phyloP scores from a whole-genome alignment of 2,329 filamentous ascomycete genomes.

The Scytalidium sp. region DNA sequence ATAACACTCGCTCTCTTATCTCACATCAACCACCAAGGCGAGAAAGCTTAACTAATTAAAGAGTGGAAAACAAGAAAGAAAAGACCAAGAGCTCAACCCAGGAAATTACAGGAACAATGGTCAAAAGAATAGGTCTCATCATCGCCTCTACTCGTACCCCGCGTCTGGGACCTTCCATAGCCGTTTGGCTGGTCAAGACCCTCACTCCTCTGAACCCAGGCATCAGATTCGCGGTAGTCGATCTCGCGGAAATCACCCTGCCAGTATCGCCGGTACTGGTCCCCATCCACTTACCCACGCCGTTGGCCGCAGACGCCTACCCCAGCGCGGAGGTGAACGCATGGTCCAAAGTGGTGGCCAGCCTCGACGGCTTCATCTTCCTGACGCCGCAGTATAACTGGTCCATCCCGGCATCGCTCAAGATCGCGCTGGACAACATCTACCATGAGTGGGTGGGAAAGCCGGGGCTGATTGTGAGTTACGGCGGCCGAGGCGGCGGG shows the following conservation, averaged over 20 bases:
- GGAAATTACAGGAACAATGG: no score
- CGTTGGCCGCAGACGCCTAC: conserved; percentile 34
- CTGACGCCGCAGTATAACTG: conserved; percentile 43
- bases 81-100: no score
- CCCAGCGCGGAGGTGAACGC: conserved; percentile 8
- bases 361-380: conserved; percentile 37
- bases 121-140: conserved; percentile 28
- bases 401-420: conserved; percentile 39
- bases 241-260: conserved; percentile 28
- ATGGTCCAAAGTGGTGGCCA: conserved; percentile 33
- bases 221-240: conserved; percentile 26
- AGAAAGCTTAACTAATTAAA: no score
- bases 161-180: conserved; percentile 33
- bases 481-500: conserved; percentile 38
- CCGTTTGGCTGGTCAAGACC: conserved; percentile 27
- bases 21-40: no score
- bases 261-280: conserved; percentile 35
- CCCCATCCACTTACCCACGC: conserved; percentile 26
- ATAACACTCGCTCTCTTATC: no score
- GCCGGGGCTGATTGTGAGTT: conserved; percentile 40
- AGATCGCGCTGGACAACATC: conserved; percentile 46
- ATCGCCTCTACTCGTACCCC: conserved; percentile 32
- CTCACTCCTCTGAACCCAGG: conserved; percentile 15
- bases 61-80: no score
- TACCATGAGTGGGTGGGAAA: conserved; percentile 45